Conservation (phyloP, 1,284 basidiomycete genomes). For the Apiotrichum veenhuisii region DNA sequence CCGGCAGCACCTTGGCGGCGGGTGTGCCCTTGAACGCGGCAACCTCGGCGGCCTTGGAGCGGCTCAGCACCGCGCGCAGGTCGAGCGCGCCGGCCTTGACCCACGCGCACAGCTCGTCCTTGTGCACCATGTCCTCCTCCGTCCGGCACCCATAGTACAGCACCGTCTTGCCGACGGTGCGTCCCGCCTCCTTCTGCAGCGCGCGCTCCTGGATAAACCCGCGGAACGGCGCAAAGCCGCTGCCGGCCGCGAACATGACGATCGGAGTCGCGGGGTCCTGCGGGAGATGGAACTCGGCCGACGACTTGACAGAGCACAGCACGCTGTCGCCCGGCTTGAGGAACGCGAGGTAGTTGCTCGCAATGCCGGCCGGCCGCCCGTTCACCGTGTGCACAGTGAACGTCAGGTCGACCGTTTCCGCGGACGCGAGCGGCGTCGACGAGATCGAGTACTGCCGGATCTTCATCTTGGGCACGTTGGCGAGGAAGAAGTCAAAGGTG, state of each 20-base stretch:
- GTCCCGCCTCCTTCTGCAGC: constrained; percentile 53
- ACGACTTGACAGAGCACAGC: constrained; percentile 54
- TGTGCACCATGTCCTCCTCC: constrained; percentile 53
- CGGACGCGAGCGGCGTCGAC: constrained; percentile 55
- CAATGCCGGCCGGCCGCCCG: constrained; percentile 53
- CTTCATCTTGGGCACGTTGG: constrained; percentile 22
- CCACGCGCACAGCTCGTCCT: constrained; percentile 54
- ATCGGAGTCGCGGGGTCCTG: constrained; percentile 52
- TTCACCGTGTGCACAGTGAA: constrained; percentile 53
- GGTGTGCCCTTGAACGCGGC: constrained; percentile 1
- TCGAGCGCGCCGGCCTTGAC: constrained; percentile 53
- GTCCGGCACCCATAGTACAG: constrained; percentile 55
- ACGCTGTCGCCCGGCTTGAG: constrained; percentile 53
- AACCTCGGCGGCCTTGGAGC: constrained; percentile 16
- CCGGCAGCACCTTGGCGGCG: background rate
- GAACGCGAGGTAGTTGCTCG: constrained; percentile 54
- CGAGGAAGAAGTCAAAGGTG: constrained; percentile 25
- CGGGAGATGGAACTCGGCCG: constrained; percentile 55
- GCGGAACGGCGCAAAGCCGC: constrained; percentile 57
- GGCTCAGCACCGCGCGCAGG: constrained; percentile 56
- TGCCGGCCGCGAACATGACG: constrained; percentile 56
- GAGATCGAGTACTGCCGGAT: constrained; percentile 48
- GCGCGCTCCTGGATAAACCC: constrained; percentile 59
- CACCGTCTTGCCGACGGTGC: constrained; percentile 52
- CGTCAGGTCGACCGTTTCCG: constrained; percentile 53